Evolutionary conservation across 345 rosid genomes (phyloP), one percentile per base, ranked within the genome.

Genomic region (Citrus unshiu): DNA sequence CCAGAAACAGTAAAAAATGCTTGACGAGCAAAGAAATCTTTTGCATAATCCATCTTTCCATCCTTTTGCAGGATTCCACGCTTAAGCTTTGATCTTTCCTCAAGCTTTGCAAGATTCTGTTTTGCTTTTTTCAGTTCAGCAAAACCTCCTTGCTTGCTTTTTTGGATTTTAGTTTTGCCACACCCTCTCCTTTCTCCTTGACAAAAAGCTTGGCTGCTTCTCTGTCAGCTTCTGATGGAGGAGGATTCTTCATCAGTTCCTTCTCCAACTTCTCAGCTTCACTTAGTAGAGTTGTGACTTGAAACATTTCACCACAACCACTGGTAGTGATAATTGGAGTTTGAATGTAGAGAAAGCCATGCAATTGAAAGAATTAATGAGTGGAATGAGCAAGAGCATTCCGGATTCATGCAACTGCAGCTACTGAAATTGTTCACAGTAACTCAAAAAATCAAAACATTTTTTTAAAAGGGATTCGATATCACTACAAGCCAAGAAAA

Each of bases 221-320:
- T 25, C 92, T 6, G 5, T 92, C 99, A 21, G 86, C 91, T 83
- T 92, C 92, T 0, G 98, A 84, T 7, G 99, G 97, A n/a, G 94
- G 93, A 80, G 98, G 97, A 70, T 89, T 92, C 78, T 83, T 40
- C 64, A 87, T 84, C 77, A 93, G 89, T 30, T 95, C 98, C 83
- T 81, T 90, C 85, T 95, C 94, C 69, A 89, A 35, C 84, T 61
- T 92, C 62, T 95, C 99, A 30, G 89, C 76, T 60, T 88, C 90
- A 46, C 32, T 88, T 34, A 95, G 90, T 86, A 93, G 82, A 7
- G 98, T 93, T 0, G 99, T 93, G 14, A 89, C 98, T 88, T 95
- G 98, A 83, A 95, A 95, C 99, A 93, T 93, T 72, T 95, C 99
- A 73, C 93, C 99, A 76, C 98, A 93, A 65, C 91, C 98, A 83